These are phyloP conservation scores for Phialemonium atrogriseum DNA, from an alignment of 2,329 filamentous ascomycete genomes.

Conservation along the genomic window DNA sequence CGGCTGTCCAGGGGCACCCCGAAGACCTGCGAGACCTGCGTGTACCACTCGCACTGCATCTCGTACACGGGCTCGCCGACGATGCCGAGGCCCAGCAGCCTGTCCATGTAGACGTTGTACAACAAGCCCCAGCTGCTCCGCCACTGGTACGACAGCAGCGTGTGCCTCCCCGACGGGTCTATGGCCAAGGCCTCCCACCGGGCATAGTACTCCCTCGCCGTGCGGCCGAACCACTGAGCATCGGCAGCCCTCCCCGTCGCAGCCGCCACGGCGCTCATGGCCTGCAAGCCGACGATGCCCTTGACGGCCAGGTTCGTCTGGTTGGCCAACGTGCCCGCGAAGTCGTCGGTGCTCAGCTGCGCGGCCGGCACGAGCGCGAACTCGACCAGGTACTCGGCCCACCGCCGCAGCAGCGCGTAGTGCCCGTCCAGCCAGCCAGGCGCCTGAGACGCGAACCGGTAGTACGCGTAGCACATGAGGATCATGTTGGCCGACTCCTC, in stretches of 20 bases:
- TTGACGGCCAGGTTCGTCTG: constrained; percentile 71
- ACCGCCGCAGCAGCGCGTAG: constrained; percentile 66
- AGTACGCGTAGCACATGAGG: constrained; percentile 54
- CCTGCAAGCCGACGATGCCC: constrained; percentile 70
- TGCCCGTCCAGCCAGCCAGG: constrained; percentile 45
- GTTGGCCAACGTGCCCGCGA: constrained; percentile 65
- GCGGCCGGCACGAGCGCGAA: constrained; percentile 62
- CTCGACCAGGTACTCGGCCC: constrained; percentile 65
- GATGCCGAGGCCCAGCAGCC: constrained; percentile 25
- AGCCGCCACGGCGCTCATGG: constrained; percentile 61
- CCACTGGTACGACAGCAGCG: constrained; percentile 69
- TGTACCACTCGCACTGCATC: constrained; percentile 23
- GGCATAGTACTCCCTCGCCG: constrained; percentile 57
- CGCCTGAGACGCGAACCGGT: constrained; percentile 50
- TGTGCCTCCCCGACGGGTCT: constrained; percentile 58
- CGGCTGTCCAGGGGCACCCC: constrained; percentile 62
- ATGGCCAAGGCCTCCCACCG: constrained; percentile 64
- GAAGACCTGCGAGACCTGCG: constrained; percentile 56
- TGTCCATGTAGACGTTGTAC: constrained; percentile 66
- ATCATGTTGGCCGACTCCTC: constrained; percentile 69
- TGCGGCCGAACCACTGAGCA: constrained; percentile 50
- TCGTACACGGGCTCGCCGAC: constrained; percentile 16
- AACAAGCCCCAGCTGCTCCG: constrained; percentile 70
- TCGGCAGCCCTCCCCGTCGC: constrained; percentile 51
- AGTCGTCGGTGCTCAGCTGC: constrained; percentile 71